Evolutionary conservation across 805 yeast species (phyloP), one percentile per base, ranked within the genome.

Genomic region (Citeromyces nyonsensis): DNA sequence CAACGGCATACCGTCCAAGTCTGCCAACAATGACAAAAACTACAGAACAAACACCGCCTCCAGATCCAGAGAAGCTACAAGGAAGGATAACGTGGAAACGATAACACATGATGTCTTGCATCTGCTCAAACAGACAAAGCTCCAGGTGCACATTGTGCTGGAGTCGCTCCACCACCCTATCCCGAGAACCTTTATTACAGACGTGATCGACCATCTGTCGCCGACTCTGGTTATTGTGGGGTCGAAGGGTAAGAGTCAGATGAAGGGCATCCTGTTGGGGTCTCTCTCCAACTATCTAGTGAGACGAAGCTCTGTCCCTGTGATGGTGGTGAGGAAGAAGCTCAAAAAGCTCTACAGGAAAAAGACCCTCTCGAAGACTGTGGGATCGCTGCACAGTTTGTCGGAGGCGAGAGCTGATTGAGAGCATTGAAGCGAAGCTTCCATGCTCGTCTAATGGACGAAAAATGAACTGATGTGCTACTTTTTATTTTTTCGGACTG

Each of bases 151-250:
- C 52, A 68, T 77, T 29, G 82, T 77, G 24, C 59, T 78, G 37
- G 84, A 78, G 50, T 76, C 77, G 18, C 64, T 77, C 32, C 86
- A 78, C 49, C 82, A 79, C 49, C 82, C 81, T 12, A 73, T 73
- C 32, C 82, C 86, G 5, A 57, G 80, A 40, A 83, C 77, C 46
- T 66, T 78, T 48, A 63, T 78, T 36, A 64, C 74, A 34, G 83
- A 75, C 42, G 59, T 78, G 33, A 74, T 77, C 35, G 82, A 78
- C 44, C 72, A 75, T 43, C 59, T 78, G 35, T 70, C 72, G 33
- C 88, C 86, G 4, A 74, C 82, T 0, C 56, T 79, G 45, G 85
- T 79, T 5, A 66, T 78, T 33, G 79, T 78, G 8, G 88, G 88
- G 0, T 76, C 84, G 3, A 69, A 77, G 41, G 88, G 88, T 22